phyloP scores from a whole-genome alignment of 73 alveolate genomes.

The Strombidium stylifer region DNA sequence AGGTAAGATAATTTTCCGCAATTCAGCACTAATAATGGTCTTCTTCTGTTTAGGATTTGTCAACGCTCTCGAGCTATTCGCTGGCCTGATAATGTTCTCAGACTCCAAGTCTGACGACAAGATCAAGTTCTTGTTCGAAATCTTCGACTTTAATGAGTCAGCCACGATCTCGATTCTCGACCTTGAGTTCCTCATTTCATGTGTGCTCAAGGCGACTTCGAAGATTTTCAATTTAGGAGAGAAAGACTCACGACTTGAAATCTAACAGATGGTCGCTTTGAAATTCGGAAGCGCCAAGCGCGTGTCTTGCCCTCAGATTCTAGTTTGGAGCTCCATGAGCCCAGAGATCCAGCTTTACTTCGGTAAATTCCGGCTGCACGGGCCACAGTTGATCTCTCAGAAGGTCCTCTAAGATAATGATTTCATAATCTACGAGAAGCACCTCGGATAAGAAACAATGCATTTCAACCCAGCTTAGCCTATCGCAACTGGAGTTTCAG shows the following conservation, averaged over 20 bases:
- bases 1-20: too few relatives aligned
- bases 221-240: conserved; percentile 79
- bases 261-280: conserved; percentile 64
- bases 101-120: conserved; percentile 96
- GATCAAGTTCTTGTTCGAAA: conserved; percentile 91
- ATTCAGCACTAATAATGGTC: too few relatives aligned
- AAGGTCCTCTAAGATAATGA: conserved; percentile 61
- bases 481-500: too few relatives aligned
- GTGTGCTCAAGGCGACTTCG: conserved; percentile 90
- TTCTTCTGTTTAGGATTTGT: conserved; percentile 77
- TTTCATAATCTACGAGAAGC: conserved; percentile 52
- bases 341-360: conserved; percentile 71
- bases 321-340: conserved; percentile 61
- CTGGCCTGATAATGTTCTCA: conserved; percentile 93
- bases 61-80: conserved; percentile 91
- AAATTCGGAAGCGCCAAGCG: conserved; percentile 67
- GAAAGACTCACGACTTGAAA: conserved; percentile 67
- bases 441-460: conserved; percentile 14
- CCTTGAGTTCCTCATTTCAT: conserved; percentile 84
- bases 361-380: conserved; percentile 61
- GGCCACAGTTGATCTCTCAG: conserved; percentile 64
- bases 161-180: conserved; percentile 84
- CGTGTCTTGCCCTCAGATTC: conserved; percentile 53
- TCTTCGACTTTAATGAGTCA: conserved; percentile 95
- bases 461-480: conserved; percentile 35